Percentiles rank a stretch among this genome's conserved stretches.
phyloP scores from a whole-genome alignment of 495 filamentous ascomycete genomes.

The Talaromyces stipitatus region DNA sequence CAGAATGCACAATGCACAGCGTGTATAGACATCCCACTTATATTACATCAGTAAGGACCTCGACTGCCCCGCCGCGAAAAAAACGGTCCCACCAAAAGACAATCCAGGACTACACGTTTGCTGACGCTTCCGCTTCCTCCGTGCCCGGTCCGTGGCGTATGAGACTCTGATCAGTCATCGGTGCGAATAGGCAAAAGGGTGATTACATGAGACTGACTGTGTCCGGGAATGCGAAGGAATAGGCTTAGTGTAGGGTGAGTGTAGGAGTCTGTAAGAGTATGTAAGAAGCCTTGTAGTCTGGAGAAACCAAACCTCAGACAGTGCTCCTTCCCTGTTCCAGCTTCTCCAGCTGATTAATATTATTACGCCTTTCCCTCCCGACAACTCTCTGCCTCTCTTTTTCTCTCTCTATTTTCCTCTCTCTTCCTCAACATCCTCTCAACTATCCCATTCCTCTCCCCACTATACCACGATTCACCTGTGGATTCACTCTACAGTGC shows the following conservation, averaged over 20 bases:
- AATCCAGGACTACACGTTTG: no score
- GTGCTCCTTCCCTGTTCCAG: background rate
- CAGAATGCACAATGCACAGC: no score
- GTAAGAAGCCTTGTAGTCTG: background rate
- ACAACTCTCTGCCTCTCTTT: slow-evolving; percentile 10
- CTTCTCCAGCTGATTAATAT: background rate
- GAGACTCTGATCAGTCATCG: no score
- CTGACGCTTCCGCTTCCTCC: background rate
- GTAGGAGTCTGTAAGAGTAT: background rate
- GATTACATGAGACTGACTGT: background rate
- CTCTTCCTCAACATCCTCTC: slow-evolving; percentile 12
- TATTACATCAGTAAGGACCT: background rate
- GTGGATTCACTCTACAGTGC: background rate
- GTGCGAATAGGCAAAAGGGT: no score
- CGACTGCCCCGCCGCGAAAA: background rate
- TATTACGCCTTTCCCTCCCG: slow-evolving; percentile 7
- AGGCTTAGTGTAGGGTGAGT: no score
- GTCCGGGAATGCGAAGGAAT: background rate
- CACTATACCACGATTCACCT: background rate
- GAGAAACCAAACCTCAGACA: background rate
- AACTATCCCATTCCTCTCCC: slow-evolving; percentile 6
- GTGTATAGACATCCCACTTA: no score
- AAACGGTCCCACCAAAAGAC: background rate
- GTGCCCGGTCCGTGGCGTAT: no score
- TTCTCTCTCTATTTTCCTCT: slow-evolving; percentile 17